Evolutionary conservation across 2,329 filamentous ascomycete species (phyloP).

Genomic region (Claviceps humidiphila): DNA sequence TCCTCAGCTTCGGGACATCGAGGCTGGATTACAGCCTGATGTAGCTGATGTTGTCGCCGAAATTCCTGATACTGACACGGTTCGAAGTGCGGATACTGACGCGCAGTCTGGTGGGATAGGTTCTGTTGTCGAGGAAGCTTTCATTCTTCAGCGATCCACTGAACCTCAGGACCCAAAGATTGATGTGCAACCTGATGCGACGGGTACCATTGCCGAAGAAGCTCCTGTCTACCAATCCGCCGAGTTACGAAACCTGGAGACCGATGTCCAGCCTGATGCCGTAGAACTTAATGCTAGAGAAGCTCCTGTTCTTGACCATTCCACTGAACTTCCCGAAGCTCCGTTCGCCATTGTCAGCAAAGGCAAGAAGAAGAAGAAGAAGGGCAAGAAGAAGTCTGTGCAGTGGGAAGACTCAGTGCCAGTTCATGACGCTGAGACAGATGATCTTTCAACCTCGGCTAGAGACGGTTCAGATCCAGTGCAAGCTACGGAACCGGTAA

Average conservation of each 20-base stretch:
- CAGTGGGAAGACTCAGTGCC: constrained; percentile 9
- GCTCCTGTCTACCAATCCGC: not conserved
- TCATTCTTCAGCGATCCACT: not conserved
- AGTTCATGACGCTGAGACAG: not conserved
- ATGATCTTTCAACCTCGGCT: not conserved
- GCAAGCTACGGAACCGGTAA: not conserved
- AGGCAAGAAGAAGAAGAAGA: constrained; percentile 7
- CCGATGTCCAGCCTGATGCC: not conserved
- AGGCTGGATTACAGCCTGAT: not conserved
- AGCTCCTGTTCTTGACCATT: not conserved
- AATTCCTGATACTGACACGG: not conserved
- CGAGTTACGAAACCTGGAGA: not conserved
- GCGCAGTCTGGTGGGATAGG: not conserved
- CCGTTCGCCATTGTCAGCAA: not conserved
- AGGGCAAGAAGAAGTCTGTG: constrained; percentile 10
- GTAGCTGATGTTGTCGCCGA: not conserved
- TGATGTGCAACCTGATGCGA: not conserved
- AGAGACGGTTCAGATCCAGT: not conserved
- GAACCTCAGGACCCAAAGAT: not conserved
- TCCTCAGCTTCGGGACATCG: not conserved
- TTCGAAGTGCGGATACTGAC: not conserved
- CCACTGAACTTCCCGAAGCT: not conserved
- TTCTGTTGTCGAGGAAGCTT: not conserved
- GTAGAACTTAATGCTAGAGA: not conserved
- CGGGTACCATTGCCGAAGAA: not conserved